Evolutionary conservation across 2,329 filamentous ascomycete species (phyloP), one percentile per base, ranked within the genome.

Genomic region (Sclerotinia sclerotiorum): DNA sequence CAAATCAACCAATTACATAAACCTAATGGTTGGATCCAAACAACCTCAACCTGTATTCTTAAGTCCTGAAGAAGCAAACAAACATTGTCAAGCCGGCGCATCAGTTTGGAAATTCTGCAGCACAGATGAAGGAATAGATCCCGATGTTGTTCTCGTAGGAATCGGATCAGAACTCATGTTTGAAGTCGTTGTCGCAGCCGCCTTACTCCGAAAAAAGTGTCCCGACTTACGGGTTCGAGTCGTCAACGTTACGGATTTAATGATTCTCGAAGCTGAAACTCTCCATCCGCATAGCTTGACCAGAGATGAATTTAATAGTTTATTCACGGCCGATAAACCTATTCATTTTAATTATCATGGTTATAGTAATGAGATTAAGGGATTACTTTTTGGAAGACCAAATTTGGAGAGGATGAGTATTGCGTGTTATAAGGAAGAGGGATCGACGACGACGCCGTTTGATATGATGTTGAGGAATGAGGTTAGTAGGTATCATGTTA

Each of bases 281-380:
- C 74, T 78, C 1, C 88, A 90, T 70, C 87, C 87, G 0, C 87
- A 90, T 72, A 81, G 85, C 0, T 78, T 90, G 49, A 81, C 79
- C 0, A 77, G 78, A 4, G 79, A 83, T 1, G 81, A 80, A 0
- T 90, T 89, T 72, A 76, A 81, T 29, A 79, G 82, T 4, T 77
- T 89, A 46, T 90, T 90, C 74, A 88, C 87, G 0, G 68, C 77
- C 0, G 83, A 89, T 71, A 79, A 77, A 32, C 81, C 82, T 0
- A 80, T 90, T 7, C 83, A 86, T 74, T 88, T 90, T 79, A 90
- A 90, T 77, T 90, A 90, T 74, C 88, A 90, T 72, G 88, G 88
- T 15, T 90, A 90, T 72, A 77, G 82, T 5, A 81, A 82, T 1
- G 87, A 90, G 74, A 76, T 90, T 67, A 83, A 85, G 69, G 87